phyloP scores from a whole-genome alignment of 2,329 filamentous ascomycete genomes.

The Talaromyces sp. region DNA sequence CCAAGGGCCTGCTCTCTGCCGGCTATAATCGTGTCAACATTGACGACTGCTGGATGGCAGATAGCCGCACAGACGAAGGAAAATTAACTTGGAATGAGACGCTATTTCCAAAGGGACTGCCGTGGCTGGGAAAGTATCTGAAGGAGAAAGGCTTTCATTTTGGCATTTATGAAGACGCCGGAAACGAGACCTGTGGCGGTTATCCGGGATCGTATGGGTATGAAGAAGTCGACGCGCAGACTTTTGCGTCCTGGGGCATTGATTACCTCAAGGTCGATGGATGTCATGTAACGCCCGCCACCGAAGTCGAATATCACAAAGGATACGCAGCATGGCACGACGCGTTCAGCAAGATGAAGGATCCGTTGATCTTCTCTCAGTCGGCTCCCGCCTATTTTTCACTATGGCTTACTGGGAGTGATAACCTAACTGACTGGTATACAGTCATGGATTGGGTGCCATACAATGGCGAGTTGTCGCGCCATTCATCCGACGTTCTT shows the following conservation, averaged over 20 bases:
- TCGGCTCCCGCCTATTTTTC: conserved; percentile 44
- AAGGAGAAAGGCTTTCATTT: conserved; percentile 37
- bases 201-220: conserved; percentile 39
- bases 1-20: conserved; percentile 35
- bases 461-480: conserved; percentile 38
- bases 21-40: conserved; percentile 40
- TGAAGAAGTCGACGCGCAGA: conserved; percentile 39
- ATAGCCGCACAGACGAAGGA: conserved; percentile 29
- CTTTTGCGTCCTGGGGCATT: conserved; percentile 32
- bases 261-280: conserved; percentile 50
- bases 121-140: conserved; percentile 37
- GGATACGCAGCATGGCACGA: conserved; percentile 42
- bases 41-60: conserved; percentile 43
- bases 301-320: conserved; percentile 21
- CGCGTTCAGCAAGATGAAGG: conserved; percentile 29
- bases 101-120: conserved; percentile 41
- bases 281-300: conserved; percentile 30
- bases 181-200: conserved; percentile 40
- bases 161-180: conserved; percentile 45
- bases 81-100: conserved; percentile 39
- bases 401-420: conserved; percentile 15
- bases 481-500: conserved; percentile 42
- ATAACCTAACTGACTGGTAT: conserved; percentile 42
- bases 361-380: conserved; percentile 42
- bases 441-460: conserved; percentile 43